Base-by-base conservation (phyloP, 306 rosid genomes). In the Alnus glutinosa region DNA sequence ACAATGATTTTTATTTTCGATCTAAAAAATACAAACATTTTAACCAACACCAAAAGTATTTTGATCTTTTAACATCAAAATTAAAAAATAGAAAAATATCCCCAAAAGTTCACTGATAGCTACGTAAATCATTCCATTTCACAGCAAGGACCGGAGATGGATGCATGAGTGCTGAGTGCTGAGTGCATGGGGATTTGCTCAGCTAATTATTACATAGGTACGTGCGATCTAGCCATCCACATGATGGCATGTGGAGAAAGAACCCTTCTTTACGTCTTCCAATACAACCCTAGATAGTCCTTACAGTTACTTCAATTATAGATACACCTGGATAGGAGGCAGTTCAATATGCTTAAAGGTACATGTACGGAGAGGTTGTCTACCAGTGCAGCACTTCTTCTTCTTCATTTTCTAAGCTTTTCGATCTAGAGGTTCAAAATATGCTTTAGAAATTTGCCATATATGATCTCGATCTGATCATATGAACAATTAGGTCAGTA, bases 211-310 rank as follows among this genome's bases (percentile, higher is more conserved):
- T 52, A 71, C 82, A 19, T 3, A 36, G 3, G 9, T 4, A 55
- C 19, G 57, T 5, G 54, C 30, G 4, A 44, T 4, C 47, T 67
- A 28, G 42, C 12, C 15, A 16, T 18, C 64, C 89, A 83, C 82
- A 79, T 84, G 86, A 46, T 75, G 78, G 78, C 86, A 84, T 75
- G 89, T 83, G 91, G 49, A 70, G 18, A 19, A 58, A 64, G 14
- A 19, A 58, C 7, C 70, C 13, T 63, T 48, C 48, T 80, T 79
- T 71, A 78, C 78, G 8, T 62, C 32, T 62, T 62, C n/a, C 69
- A 11, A 14, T 0, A 34, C 70, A 63, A 34, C 52, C 58, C 47
- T 78, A 64, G 80, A 37, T 78, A 64, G 80, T 51, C 46, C 46
- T 11, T 13, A 37, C n/a, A 34, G 77, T n/a, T 77, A 42, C 79